Base-by-base conservation (phyloP, 129 eudicot species). In the Flaveria bidentis region DNA sequence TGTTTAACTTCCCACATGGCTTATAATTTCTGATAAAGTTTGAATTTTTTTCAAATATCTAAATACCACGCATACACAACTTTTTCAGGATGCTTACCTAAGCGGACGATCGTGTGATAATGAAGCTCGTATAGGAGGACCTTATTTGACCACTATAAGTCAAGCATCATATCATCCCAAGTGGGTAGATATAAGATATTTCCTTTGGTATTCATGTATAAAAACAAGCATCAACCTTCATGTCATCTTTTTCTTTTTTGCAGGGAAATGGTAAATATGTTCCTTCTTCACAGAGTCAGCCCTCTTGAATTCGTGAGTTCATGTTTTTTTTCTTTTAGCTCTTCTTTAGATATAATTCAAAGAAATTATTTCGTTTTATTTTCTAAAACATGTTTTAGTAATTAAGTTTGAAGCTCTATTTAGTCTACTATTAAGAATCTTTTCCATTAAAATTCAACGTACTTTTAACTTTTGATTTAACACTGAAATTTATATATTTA, bases 221-320 rank as follows among this genome's bases (percentile, higher is more conserved):
- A 25, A 50, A 58, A 41, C 53, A 79, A 64, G 17, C 15, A 30
- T 53, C n/a, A 53, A 22, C 52, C 44, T 64, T 65, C 42, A 52
- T 64, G 42, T 16, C 47, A 2, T 65, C 9, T 61, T n/a, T n/a
- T 61, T 13, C 70, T 39, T 75, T 67, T 56, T 13, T 69, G 57
- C 81, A 87, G 90, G 20, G 87, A 77, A 70, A 44, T 13, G 25
- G 70, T 17, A 30, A 63, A 82, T 51, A 84, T 84, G 55, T 87
- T 90, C 76, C 90, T 87, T 82, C 90, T 90, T 76, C 96, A 90
- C 33, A 81, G 83, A 71, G 83, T 90, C 72, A 76, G 82, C 83
- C 78, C 92, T 56, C 72, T 90, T 51, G 92, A 86, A 69, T 79
- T 87, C 64, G 96, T 90, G 72, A 86, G 92, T 81, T 36, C 22